Conservation (phyloP, 192 early-diverging fungal species). For the Coemansia sp. region DNA sequence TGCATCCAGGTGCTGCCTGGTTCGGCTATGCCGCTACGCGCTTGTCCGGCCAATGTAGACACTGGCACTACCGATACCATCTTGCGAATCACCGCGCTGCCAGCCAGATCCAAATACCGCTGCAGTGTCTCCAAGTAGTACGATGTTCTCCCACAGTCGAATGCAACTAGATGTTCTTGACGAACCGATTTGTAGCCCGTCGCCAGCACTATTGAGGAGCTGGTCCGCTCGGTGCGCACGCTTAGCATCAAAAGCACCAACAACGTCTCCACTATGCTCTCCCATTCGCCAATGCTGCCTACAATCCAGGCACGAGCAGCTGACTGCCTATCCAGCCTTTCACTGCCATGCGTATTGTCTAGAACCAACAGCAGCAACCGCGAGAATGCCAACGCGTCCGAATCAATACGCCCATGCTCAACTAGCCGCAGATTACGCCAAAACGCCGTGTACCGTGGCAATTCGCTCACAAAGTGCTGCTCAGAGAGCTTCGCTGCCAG, state of each 20-base stretch:
- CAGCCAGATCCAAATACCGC: conserved; percentile 25
- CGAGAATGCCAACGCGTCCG: conserved; percentile 57
- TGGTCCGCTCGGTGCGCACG: conserved; percentile 17
- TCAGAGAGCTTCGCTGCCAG: conserved; percentile 26
- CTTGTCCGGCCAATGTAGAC: background rate
- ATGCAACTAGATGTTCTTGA: conserved; percentile 16
- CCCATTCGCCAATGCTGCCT: conserved; percentile 21
- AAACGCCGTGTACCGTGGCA: conserved; percentile 33
- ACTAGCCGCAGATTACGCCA: conserved; percentile 36
- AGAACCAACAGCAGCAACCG: conserved; percentile 77
- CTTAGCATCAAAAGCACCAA: conserved; percentile 34
- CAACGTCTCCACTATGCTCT: conserved; percentile 27
- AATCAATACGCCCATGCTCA: conserved; percentile 4
- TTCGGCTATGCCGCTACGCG: conserved; percentile 6
- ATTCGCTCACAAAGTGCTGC: conserved; percentile 9
- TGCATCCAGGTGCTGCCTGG: conserved; percentile 27
- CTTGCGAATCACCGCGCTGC: conserved; percentile 7
- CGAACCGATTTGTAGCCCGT: conserved; percentile 20
- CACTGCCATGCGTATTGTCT: conserved; percentile 48
- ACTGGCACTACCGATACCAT: conserved; percentile 9
- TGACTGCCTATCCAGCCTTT: conserved; percentile 8
- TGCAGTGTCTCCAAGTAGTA: conserved; percentile 33
- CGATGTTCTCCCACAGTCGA: conserved; percentile 24
- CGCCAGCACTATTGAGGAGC: conserved; percentile 7
- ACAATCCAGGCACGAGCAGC: conserved; percentile 45